Percentiles rank a stretch among this genome's conserved stretches.
Conservation (phyloP, 108 stramenopile genomes). For the Stephanodiscus triporus region DNA sequence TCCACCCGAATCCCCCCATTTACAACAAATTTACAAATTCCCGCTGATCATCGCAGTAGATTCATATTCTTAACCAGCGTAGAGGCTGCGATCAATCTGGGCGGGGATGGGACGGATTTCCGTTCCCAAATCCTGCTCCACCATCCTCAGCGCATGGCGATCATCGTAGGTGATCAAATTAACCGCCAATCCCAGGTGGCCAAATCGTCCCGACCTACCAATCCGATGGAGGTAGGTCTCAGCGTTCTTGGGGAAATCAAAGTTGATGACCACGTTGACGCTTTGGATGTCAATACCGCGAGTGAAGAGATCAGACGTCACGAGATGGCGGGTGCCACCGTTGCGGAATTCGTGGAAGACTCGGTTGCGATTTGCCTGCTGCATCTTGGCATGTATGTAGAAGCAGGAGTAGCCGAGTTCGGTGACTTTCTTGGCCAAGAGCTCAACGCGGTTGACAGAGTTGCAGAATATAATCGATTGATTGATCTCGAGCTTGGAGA, state of each 20-base stretch:
- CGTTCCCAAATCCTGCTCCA: conserved; percentile 97
- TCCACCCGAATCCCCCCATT: conserved; percentile 9
- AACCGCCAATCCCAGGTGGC: conserved; percentile 97
- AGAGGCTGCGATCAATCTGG: conserved; percentile 93
- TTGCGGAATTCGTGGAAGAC: conserved; percentile 99
- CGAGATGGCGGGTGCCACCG: conserved; percentile 96
- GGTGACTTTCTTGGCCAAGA: conserved; percentile 98
- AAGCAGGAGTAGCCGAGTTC: conserved; percentile 99
- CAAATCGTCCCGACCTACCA: conserved; percentile 97
- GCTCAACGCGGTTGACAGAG: conserved; percentile 97
- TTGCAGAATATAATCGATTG: conserved; percentile 99
- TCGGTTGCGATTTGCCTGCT: conserved; percentile 96
- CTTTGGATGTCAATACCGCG: conserved; percentile 99
- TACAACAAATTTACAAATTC: conserved; percentile 17
- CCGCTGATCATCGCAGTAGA: no score
- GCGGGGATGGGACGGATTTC: conserved; percentile 98
- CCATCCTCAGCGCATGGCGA: conserved; percentile 70
- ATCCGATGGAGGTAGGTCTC: conserved; percentile 99
- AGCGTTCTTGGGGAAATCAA: conserved; percentile 98
- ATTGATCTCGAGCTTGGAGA: conserved; percentile 97
- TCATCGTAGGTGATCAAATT: conserved; percentile 99
- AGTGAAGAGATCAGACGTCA: conserved; percentile 97
- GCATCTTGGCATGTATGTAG: conserved; percentile 99
- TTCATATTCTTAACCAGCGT: conserved; percentile 84
- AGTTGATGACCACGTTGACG: conserved; percentile 99